These are phyloP conservation scores for Lactarius indigo DNA, from an alignment of 768 basidiomycete species.

Conservation along the genomic window DNA sequence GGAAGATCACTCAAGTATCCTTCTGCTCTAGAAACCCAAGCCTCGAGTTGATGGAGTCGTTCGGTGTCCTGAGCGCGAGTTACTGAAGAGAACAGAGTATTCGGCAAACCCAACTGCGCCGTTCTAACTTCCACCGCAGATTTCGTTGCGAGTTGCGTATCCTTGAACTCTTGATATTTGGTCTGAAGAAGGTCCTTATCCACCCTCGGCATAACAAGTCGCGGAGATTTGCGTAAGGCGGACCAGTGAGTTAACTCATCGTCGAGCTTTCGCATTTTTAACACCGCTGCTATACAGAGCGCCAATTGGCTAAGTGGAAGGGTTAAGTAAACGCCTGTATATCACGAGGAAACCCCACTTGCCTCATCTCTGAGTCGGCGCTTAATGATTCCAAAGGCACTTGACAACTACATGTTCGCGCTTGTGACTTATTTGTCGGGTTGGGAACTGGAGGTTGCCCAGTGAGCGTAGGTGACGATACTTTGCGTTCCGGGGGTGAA, in stretches of 20 bases:
- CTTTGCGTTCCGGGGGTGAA: not conserved
- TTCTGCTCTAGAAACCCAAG: constrained; percentile 14
- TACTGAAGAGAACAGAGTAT: not conserved
- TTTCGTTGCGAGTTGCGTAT: not conserved
- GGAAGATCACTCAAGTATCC: not conserved
- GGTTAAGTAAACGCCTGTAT: constrained; percentile 5
- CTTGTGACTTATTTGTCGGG: not conserved
- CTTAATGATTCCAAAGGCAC: not conserved
- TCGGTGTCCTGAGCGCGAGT: not conserved
- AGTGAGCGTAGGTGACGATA: not conserved
- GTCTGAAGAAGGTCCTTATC: constrained; percentile 8
- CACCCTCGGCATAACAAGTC: constrained; percentile 3
- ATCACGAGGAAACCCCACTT: not conserved
- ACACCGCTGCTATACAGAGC: not conserved
- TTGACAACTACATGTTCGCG: not conserved
- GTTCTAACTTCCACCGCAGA: not conserved
- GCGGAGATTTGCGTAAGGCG: constrained; percentile 12
- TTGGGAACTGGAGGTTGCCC: not conserved
- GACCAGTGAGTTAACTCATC: constrained; percentile 1
- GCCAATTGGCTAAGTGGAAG: constrained; percentile 1
- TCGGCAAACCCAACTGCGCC: not conserved
- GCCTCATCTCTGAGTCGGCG: constrained; percentile 1
- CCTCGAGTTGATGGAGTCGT: not conserved
- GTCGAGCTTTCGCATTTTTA: constrained; percentile 10
- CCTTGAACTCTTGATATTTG: constrained; percentile 1